Conservation (phyloP, 2,329 filamentous ascomycete species). For the Trichocomaceae sp. region DNA sequence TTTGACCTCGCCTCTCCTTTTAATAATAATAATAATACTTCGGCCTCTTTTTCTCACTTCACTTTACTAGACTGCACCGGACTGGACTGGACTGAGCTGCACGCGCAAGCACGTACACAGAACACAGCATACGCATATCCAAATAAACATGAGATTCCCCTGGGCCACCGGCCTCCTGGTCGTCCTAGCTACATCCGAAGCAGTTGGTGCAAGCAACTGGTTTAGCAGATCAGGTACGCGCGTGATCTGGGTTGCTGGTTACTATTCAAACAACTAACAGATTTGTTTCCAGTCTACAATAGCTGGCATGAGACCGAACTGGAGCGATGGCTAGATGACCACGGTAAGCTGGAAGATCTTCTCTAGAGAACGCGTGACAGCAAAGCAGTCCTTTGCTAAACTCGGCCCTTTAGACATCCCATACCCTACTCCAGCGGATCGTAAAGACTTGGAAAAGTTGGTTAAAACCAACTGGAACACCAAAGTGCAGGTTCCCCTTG, state of each 20-base stretch:
- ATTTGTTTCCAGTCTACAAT: constrained; percentile 67
- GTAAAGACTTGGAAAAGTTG: constrained; percentile 88
- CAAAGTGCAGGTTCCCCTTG: constrained; percentile 65
- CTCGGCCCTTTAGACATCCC: constrained; percentile 55
- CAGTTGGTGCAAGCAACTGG: constrained; percentile 69
- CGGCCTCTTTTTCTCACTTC: no score
- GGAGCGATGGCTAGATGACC: constrained; percentile 90
- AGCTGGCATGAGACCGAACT: constrained; percentile 98
- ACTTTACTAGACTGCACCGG: no score
- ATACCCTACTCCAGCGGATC: constrained; percentile 82
- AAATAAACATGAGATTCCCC: constrained; percentile 62
- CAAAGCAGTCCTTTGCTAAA: background rate
- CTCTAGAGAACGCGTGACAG: no score
- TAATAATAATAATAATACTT: no score
- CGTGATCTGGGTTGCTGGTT: background rate
- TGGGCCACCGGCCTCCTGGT: constrained; percentile 63
- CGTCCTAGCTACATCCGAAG: constrained; percentile 61
- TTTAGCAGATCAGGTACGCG: constrained; percentile 74
- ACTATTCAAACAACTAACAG: background rate
- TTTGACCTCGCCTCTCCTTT: background rate
- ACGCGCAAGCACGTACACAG: background rate
- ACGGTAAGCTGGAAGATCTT: constrained; percentile 41
- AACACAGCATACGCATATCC: background rate
- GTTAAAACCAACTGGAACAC: constrained; percentile 84
- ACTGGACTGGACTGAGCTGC: no score